These are phyloP conservation scores for Fraxinus platypoda DNA, from an alignment of 305 asterid genomes.

Conservation along the genomic window DNA sequence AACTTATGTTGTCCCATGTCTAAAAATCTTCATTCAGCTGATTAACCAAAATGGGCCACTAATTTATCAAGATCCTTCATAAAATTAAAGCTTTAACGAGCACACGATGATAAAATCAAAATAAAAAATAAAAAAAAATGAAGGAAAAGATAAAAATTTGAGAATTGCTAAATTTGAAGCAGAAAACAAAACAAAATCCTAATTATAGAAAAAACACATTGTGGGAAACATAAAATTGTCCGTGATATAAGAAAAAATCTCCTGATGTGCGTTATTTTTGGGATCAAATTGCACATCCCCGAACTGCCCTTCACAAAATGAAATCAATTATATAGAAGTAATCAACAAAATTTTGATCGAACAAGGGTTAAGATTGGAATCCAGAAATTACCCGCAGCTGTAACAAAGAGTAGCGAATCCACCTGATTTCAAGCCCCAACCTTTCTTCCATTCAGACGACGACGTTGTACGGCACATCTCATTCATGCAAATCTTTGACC, in stretches of 20 bases:
- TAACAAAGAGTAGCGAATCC: slow-evolving; percentile 79
- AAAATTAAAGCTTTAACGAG: background rate
- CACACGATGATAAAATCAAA: background rate
- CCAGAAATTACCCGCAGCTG: slow-evolving; percentile 78
- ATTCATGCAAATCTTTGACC: slow-evolving; percentile 81
- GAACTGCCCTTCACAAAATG: slow-evolving; percentile 32
- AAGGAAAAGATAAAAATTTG: background rate
- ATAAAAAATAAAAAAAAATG: background rate
- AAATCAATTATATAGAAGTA: background rate
- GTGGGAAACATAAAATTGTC: background rate
- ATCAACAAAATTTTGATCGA: background rate
- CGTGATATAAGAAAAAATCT: slow-evolving; percentile 8
- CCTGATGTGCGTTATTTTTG: slow-evolving; percentile 31
- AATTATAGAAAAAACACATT: slow-evolving; percentile 38
- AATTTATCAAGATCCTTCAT: background rate
- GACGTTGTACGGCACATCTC: slow-evolving; percentile 71
- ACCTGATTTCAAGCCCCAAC: slow-evolving; percentile 89
- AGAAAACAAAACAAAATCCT: slow-evolving; percentile 19
- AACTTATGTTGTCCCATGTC: background rate
- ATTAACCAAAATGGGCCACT: background rate
- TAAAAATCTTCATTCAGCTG: background rate
- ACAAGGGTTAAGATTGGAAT: slow-evolving; percentile 20
- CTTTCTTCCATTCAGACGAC: slow-evolving; percentile 80
- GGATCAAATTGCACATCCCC: slow-evolving; percentile 40
- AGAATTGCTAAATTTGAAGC: background rate